Base-by-base conservation (phyloP, 2,329 filamentous ascomycete genomes). In the Fusarium anthophilum region DNA sequence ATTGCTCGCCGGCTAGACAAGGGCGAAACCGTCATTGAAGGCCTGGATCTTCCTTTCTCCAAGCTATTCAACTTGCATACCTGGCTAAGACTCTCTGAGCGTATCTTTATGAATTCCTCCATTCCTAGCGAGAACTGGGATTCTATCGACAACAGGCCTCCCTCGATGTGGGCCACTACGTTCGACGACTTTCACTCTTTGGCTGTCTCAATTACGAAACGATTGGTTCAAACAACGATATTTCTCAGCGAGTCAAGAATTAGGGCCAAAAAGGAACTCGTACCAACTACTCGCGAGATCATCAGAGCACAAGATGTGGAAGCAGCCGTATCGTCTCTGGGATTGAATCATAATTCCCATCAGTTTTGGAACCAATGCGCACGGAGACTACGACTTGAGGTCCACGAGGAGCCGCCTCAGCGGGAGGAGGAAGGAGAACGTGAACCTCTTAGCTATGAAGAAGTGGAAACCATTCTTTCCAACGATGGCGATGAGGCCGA, bases 161-260 rank as follows among this genome's bases (percentile, higher is more conserved):
- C 95, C 0, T 90, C 92, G 0, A 89, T 98, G 28, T 91, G 92
- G 74, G 89, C 91, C 12, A 95, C 93, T 4, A 91, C 93, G 0
- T 87, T 97, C n/a, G 87, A 89, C 10, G 94, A 96, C 75, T 92
- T 98, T 50, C 87, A 95, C 77, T 88, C 89, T 14, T 81, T 98
- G 5, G 85, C 88, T 1, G 80, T 93, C 3, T 92, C 89, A 60
- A 74, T 96, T 20, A 95, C 93, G 0, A 90, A 89, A 66, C 88
- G 93, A 18, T 82, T 98, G 3, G 85, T 96, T 5, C 89, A 93
- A 53, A 89, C 92, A 1, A 85, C 90, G 0, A 83, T 96, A 0
- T 93, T 92, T 76, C 89, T 94, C 66, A 89, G 92, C n/a, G 88
- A 89, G 79, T 92, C 92, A 5, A 87, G 94, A 47, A 82, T 94